Base-by-base conservation (phyloP, 352 stramenopile species). In the Salisapilia sapeloensis region DNA sequence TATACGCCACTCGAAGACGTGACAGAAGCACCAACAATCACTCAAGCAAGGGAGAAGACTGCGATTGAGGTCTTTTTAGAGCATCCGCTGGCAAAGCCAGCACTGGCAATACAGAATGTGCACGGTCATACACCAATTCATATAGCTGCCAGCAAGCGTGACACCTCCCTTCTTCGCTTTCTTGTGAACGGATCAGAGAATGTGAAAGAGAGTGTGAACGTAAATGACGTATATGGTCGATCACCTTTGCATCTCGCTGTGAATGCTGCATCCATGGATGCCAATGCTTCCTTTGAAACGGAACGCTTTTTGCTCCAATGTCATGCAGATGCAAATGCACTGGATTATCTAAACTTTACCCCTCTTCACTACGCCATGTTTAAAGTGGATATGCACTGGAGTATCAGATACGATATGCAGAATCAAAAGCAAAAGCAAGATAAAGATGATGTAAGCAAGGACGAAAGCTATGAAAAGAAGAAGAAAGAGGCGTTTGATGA, bases 211-310 rank as follows among this genome's bases (percentile, higher is more conserved):
- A 56, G 52, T 25, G 54, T 76, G 13, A 83, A 83, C 40, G 47
- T 60, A 24, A 25, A 36, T 12, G 61, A 83, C 20, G 44, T 35
- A 14, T 56, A 70, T 23, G 56, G 49, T 6, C 59, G 70, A 5
- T 77, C 70, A 8, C 60, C 66, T 2, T 38, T 86, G n/a, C 70
- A 86, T 28, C 76, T 71, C 34, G 70, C 70, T 19, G 54, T 86
- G 6, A 86, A 86, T 25, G 46, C 51, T 6, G 61, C 64, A 4
- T 51, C 50, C 0, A 82, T 83, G 61, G 75, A 40, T 17, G 50
- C 71, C 0, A 64, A 83, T 11, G 71, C 71, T n/a, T 76, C 64
- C 3, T 83, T 86, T 24, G 63, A 80, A n/a, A 43, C 83, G 6
- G 71, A 83, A 40, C 60, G 71, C 1, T 71, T 82, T 23, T 35